Base-by-base conservation (phyloP, 2,329 filamentous ascomycete species). In the Balansia obtecta region DNA sequence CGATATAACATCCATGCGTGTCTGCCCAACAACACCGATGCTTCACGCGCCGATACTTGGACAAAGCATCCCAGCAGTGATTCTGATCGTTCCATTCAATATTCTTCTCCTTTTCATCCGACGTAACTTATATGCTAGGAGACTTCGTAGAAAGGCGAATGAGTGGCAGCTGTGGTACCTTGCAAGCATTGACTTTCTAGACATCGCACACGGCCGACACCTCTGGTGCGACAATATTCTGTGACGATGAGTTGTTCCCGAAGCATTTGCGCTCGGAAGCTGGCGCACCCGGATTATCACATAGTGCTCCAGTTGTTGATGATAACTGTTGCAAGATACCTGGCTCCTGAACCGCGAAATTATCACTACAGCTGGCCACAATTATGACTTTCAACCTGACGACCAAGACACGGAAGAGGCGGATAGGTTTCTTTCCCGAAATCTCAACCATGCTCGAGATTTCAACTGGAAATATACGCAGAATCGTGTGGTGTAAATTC, bases 91-190 rank as follows among this genome's bases (percentile, higher is more conserved):
- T 59, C 84, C 84, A 0, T 80, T 87, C 10, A 79, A 75, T 22
- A 73, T 87, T 49, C 65, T 86, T 50, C 70, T 88, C 34, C 83
- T 88, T 61, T 71, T 84, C n/a, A 37, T 83, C 83, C 1, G 73
- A 84, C 53, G 80, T 87, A 33, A 81, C 83, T 11, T 86, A 80
- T 69, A 88, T 87, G 82, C 77, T 11, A 68, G 73, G 53, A 67
- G 76, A 30, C 61, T 54, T 49, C 77, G 78, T 3, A 66, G 56
- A 60, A 66, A 50, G 51, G 82, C 84, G n/a, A 85, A 84, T 54
- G 82, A 88, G 63, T 82, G 78, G 69, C 76, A 83, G 60, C 67
- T 88, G 13, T 83, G 79, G 71, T 88, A 84, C 57, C 86, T 86
- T 60, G 84, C 80, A 6, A 79, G 75, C 43, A 82, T 74, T 49